A percentile compares a stretch with the other conserved stretches of the same genome.
Evolutionary conservation across 2,329 filamentous ascomycete species (phyloP).

Genomic region (Aspergillus fischeri): DNA sequence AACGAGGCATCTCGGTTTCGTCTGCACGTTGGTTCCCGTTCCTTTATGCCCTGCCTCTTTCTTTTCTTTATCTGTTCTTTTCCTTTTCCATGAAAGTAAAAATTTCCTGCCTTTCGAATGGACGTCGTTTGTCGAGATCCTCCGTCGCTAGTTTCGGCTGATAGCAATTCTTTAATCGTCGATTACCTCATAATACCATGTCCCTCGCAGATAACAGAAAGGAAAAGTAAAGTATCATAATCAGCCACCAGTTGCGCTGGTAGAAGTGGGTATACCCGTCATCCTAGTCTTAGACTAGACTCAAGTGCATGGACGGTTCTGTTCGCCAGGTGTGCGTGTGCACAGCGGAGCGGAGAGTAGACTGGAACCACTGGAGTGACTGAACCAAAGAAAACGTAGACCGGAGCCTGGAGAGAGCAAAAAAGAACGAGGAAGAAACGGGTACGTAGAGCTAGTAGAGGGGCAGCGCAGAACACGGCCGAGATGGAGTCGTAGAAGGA

Average conservation of each 20-base stretch:
- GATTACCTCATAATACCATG: background rate
- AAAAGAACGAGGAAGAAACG: background rate
- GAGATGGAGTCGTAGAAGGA: background rate
- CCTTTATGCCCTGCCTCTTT: background rate
- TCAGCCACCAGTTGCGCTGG: background rate
- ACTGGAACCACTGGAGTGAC: background rate
- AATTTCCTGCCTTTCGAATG: background rate
- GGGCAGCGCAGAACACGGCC: background rate
- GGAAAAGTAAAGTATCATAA: background rate
- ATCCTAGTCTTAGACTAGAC: background rate
- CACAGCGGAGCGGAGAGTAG: constrained; percentile 6
- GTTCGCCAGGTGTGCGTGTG: constrained; percentile 3
- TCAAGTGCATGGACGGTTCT: background rate
- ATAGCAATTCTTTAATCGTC: background rate
- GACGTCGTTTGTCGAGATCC: background rate
- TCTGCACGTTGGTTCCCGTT: constrained; percentile 14
- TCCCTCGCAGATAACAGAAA: background rate
- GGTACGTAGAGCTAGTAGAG: background rate
- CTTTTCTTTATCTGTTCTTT: background rate
- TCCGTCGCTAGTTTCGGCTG: background rate
- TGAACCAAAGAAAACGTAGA: background rate
- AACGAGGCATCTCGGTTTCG: background rate
- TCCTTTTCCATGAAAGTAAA: background rate
- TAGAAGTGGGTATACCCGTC: background rate
- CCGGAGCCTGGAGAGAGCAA: background rate